Evolutionary conservation across 2,329 filamentous ascomycete genomes (phyloP), one percentile per base, ranked within the genome.

Genomic region (Fusarium sp.): DNA sequence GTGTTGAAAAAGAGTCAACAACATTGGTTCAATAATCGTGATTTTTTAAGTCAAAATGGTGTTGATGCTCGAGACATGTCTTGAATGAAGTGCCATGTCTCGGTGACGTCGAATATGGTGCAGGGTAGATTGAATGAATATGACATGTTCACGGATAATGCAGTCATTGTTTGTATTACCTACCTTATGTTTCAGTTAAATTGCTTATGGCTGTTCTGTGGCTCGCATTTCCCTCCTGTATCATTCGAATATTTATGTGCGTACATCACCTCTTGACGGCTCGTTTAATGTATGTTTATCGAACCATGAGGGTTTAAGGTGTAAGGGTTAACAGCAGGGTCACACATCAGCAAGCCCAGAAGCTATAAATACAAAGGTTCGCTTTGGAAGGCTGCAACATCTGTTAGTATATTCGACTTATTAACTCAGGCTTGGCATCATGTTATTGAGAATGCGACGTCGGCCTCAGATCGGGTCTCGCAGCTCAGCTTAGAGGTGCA

Each of bases 31-130:
- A 35, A 21, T 18, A 11, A 56, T 68, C 37, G 18, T 12, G 41
- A 42, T 41, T 64, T 28, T 8, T 26, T 2, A 4, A 28, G 10
- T 23, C 6, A 24, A 35, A 31, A 15, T 44, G 26, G 24, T 33
- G 24, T 41, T 23, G 26, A 11, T 49, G 16, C 28, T 50, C 15
- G 20, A 44, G 28, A 50, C 41, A 42, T 68, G 57, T 50, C 47
- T 58, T 48, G 38, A 11, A 15, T 54, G 18, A 62, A 48, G 24
- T 23, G 52, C 20, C n/a, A 24, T 49, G 39, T 48, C 24, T 68
- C 31, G 46, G 63, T 70, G 67, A 60, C 67, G 63, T 69, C 38
- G 57, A 33, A 6, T 23, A 16, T n/a, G 18, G 42, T 68, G 20
- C 9, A 69, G 67, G 67, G 67, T 69, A 69, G 23, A 16, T 29